Evolutionary conservation across 257 asterid genomes (phyloP).

Genomic region (Solanum chiquidenum): DNA sequence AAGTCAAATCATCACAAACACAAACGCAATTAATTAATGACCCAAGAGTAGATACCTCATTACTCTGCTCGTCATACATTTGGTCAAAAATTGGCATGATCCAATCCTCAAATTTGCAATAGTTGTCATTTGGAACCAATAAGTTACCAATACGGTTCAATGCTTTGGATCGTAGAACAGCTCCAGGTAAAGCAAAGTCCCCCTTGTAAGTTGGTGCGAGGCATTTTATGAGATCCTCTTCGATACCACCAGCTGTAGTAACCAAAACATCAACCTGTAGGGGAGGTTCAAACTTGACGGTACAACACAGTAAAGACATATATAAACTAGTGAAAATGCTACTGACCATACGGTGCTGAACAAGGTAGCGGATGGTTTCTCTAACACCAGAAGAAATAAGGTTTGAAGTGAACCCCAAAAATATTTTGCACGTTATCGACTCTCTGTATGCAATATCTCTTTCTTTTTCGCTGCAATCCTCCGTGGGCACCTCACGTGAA

Average conservation of each 20-base stretch:
- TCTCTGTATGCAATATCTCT: constrained; percentile 39
- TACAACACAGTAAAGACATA: background rate
- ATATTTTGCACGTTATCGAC: constrained; percentile 70
- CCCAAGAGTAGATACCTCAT: constrained; percentile 15
- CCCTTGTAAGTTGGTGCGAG: constrained; percentile 88
- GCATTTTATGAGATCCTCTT: constrained; percentile 95
- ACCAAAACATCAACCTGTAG: constrained; percentile 86
- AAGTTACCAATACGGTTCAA: constrained; percentile 88
- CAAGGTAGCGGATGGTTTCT: constrained; percentile 65
- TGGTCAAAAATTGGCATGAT: constrained; percentile 76
- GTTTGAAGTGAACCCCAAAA: constrained; percentile 89
- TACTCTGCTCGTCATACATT: constrained; percentile 73
- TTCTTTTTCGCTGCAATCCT: constrained; percentile 62
- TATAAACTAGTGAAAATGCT: background rate
- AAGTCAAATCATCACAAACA: background rate
- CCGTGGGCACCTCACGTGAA: constrained; percentile 46
- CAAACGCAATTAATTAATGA: background rate
- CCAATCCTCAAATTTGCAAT: constrained; percentile 96
- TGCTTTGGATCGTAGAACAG: constrained; percentile 69
- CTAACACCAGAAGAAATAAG: constrained; percentile 87
- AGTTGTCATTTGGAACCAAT: constrained; percentile 90
- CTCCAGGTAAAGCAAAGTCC: constrained; percentile 77
- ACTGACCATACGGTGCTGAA: constrained; percentile 84
- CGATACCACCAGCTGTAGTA: constrained; percentile 95
- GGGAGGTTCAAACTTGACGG: background rate